Evolutionary conservation across 495 filamentous ascomycete species (phyloP).

Genomic region (Bacidia rubella): DNA sequence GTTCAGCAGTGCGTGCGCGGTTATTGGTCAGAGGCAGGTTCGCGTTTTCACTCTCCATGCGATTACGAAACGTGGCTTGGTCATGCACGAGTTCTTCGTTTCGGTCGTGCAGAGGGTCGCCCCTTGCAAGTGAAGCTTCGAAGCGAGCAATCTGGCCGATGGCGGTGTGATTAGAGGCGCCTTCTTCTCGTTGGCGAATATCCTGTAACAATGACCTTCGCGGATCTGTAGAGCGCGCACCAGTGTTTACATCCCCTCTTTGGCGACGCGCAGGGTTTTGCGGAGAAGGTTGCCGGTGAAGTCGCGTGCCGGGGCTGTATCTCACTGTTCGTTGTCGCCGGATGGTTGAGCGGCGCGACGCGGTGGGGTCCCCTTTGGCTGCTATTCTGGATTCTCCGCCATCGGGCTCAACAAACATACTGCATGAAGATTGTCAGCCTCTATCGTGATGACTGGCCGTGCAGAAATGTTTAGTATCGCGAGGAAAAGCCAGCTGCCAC

Average conservation of each 20-base stretch:
- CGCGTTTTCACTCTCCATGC: constrained; percentile 18
- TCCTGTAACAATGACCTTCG: constrained; percentile 13
- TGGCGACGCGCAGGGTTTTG: constrained; percentile 2
- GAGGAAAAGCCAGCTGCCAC: too few species aligned
- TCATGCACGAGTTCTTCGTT: neutral
- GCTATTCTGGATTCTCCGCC: constrained; percentile 43
- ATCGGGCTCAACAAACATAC: constrained; percentile 46
- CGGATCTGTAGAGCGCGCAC: neutral
- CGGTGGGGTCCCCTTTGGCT: constrained; percentile 41
- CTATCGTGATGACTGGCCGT: too few species aligned
- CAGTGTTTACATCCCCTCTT: neutral
- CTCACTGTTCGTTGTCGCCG: constrained; percentile 41
- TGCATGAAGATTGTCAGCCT: constrained; percentile 19
- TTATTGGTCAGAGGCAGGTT: neutral
- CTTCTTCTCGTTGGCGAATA: constrained; percentile 4
- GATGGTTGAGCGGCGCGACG: constrained; percentile 58
- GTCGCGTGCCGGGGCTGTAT: constrained; percentile 14
- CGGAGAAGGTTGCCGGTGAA: constrained; percentile 8
- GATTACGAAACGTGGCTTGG: constrained; percentile 22
- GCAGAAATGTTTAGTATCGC: too few species aligned
- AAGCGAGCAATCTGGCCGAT: neutral
- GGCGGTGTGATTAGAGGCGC: neutral
- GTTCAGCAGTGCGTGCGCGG: neutral
- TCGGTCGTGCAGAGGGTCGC: neutral
- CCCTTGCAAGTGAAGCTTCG: neutral